Percentiles rank a stretch among this genome's conserved stretches.
phyloP scores from a whole-genome alignment of 2,329 filamentous ascomycete species.

The Calonectria multiphialidica region DNA sequence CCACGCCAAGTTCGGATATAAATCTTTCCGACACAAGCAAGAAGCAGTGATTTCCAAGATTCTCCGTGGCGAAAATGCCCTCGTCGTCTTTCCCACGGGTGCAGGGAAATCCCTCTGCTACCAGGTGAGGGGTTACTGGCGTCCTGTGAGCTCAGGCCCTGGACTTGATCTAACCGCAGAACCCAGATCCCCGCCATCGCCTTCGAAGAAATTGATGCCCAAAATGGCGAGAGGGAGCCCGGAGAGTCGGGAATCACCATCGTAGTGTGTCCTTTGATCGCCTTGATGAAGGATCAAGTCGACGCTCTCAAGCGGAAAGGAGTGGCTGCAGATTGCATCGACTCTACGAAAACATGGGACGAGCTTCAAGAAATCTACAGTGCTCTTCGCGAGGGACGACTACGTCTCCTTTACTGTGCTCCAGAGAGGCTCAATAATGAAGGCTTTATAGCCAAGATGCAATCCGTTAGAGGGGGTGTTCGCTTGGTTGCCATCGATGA shows the following conservation, averaged over 20 bases:
- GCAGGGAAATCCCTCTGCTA: conserved; percentile 65
- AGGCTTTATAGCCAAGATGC: conserved; percentile 68
- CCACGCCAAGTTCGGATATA: conserved; percentile 49
- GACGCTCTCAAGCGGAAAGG: conserved; percentile 63
- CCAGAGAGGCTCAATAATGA: conserved; percentile 73
- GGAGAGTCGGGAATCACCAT: conserved; percentile 64
- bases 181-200: conserved; percentile 59
- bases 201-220: conserved; percentile 57
- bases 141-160: not conserved
- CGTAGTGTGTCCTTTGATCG: conserved; percentile 68
- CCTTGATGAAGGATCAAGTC: conserved; percentile 72
- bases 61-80: conserved; percentile 53
- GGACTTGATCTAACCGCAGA: not conserved
- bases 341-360: conserved; percentile 66
- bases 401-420: conserved; percentile 69
- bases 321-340: conserved; percentile 65
- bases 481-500: conserved; percentile 69
- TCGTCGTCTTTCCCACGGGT: conserved; percentile 61
- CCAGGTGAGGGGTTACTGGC: conserved; percentile 47
- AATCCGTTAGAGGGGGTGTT: conserved; percentile 65
- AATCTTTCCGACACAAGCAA: conserved; percentile 59
- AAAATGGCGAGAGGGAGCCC: conserved; percentile 37
- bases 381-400: conserved; percentile 55
- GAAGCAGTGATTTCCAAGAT: conserved; percentile 54
- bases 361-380: conserved; percentile 53